Percentiles rank a stretch among this genome's conserved stretches.
These are phyloP conservation scores for Arthroderma sp. DNA, from an alignment of 2,329 filamentous ascomycete genomes.

Conservation along the genomic window DNA sequence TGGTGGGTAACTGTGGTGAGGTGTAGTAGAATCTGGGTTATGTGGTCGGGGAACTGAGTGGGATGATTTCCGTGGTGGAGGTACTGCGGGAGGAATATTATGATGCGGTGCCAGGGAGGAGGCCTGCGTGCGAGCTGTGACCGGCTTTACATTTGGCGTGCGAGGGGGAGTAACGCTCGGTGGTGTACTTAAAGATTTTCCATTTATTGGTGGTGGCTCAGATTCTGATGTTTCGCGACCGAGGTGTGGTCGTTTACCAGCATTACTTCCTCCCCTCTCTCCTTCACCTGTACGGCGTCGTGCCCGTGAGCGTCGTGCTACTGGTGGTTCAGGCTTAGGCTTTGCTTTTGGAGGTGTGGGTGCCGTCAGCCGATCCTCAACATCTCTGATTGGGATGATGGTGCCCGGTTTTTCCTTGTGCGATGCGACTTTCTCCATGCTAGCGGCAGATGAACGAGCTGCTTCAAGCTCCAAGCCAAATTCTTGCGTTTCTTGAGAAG, in stretches of 20 bases:
- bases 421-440: constrained; percentile 63
- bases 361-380: neutral
- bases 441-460: constrained; percentile 58
- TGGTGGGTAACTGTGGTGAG: constrained; percentile 8
- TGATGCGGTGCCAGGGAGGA: constrained; percentile 2
- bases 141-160: neutral
- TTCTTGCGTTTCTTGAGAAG: constrained; percentile 13
- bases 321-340: constrained; percentile 15
- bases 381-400: constrained; percentile 57
- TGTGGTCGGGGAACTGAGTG: constrained; percentile 15
- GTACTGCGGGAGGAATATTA: constrained; percentile 24
- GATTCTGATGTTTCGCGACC: constrained; percentile 6
- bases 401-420: constrained; percentile 73
- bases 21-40: constrained; percentile 7
- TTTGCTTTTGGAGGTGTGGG: constrained; percentile 5
- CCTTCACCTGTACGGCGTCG: neutral
- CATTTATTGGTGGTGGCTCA: constrained; percentile 3
- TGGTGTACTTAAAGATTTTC: neutral
- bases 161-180: neutral
- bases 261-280: too few relatives aligned
- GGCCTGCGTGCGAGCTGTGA: neutral
- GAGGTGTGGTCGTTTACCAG: neutral
- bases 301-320: constrained; percentile 11
- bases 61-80: constrained; percentile 27
- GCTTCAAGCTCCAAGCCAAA: constrained; percentile 59